phyloP scores from a whole-genome alignment of 2,329 filamentous ascomycete species.

The Colletotrichum zoysiae region DNA sequence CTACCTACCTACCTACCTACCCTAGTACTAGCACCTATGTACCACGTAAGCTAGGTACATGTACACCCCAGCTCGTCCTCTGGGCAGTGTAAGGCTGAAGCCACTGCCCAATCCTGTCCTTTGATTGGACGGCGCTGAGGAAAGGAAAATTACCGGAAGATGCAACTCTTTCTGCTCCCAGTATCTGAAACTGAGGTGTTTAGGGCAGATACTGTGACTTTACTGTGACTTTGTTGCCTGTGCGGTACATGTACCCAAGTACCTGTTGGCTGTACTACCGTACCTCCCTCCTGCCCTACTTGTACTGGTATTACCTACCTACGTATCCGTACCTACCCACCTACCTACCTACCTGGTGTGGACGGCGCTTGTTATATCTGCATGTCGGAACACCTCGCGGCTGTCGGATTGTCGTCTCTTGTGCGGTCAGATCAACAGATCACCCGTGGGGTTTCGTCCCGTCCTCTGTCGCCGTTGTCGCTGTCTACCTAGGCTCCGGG shows the following conservation, averaged over 20 bases:
- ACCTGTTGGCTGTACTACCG: not conserved
- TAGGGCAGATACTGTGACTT: not conserved
- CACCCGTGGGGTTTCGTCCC: slow-evolving; percentile 23
- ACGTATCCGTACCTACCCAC: no score
- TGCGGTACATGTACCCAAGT: not conserved
- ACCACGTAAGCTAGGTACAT: no score
- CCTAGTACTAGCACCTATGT: no score
- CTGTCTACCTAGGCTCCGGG: slow-evolving; percentile 15
- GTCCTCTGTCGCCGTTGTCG: slow-evolving; percentile 15
- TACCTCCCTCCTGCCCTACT: not conserved
- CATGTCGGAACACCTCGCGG: not conserved
- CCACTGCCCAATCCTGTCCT: slow-evolving; percentile 1
- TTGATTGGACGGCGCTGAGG: slow-evolving; percentile 18
- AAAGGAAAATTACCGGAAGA: not conserved
- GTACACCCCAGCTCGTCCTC: slow-evolving; percentile 28
- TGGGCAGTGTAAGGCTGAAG: slow-evolving; percentile 42
- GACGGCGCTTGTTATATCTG: not conserved
- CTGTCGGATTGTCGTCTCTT: not conserved
- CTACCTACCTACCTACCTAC: no score
- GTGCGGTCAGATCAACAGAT: slow-evolving; percentile 13
- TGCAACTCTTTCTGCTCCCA: no score
- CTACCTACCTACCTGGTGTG: no score
- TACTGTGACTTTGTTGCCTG: not conserved
- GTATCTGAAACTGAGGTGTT: not conserved
- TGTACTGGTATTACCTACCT: no score